Evolutionary conservation across 148 eudicot genomes (phyloP), one percentile per base, ranked within the genome.

Genomic region (Camellia sinensis): DNA sequence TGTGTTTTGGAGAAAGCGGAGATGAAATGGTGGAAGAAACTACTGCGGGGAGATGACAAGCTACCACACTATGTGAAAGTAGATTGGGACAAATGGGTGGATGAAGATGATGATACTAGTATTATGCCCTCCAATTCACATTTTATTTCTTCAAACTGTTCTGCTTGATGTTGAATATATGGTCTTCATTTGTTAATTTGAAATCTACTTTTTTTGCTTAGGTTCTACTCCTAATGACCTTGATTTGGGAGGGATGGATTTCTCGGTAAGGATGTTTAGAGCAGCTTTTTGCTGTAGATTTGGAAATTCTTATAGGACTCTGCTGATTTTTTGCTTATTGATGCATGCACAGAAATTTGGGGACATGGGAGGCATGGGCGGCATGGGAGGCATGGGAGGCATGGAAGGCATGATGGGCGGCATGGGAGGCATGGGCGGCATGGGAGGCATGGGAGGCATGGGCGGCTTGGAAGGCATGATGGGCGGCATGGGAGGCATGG

Each of bases 81-180:
- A 75, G 99, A 95, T 67, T 92, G 97, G 99, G 99, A 95, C 74
- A 95, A 93, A 75, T 95, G 99, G 99, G 91, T 82, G 29, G 99
- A 95, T 90, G 97, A 93, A 88, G 99, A 95, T 82, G 98, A 93
- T 18, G 97, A 92, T 64, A 79, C 79, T 80, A 85, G 81, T 84
- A 80, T 68, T 81, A 22, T 74, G 68, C 37, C 21, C 10, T 15
- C 48, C 29, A 8, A 19, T 21, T 48, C 4, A 62, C 29, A 15
- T 9, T 62, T 76, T 13, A 13, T 21, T 60, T 19, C 12, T 15
- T 46, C 17, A 72, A 45, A n/a, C 67, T 52, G 67, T 3, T 41
- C 14, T 79, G 17, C 19, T 44, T 46, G 22, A 54, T 22, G 10
- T 68, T 12, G 14, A 44, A 52, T 4, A 8, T 11, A 54, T 54